Evolutionary conservation across 1,139 yeast species (phyloP).

Genomic region (Starmera stellimalicola): DNA sequence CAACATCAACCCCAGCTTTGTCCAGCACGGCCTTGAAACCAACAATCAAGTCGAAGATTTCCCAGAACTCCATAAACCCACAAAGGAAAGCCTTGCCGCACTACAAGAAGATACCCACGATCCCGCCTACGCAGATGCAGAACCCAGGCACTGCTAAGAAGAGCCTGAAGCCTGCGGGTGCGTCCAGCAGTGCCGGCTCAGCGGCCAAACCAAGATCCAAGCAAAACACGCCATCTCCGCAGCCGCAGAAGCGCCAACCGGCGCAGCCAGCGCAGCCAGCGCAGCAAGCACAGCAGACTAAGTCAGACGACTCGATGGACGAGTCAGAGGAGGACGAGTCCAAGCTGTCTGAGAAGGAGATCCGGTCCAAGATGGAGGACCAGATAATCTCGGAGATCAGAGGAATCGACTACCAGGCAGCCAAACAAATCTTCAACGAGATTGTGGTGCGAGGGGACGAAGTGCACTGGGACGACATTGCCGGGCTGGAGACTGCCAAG

Average conservation of each 20-base stretch:
- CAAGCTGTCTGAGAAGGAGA: slow-evolving; percentile 18
- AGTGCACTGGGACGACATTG: slow-evolving; percentile 95
- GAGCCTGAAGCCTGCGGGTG: not conserved
- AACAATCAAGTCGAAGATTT: slow-evolving; percentile 1
- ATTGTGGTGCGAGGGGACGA: slow-evolving; percentile 92
- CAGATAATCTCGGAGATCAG: slow-evolving; percentile 27
- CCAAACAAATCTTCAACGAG: slow-evolving; percentile 80
- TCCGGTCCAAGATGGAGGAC: slow-evolving; percentile 25
- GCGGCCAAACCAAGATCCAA: slow-evolving; percentile 4
- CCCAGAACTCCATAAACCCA: not conserved
- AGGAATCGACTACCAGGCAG: slow-evolving; percentile 56
- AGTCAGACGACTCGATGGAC: not conserved
- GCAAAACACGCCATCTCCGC: slow-evolving; percentile 4
- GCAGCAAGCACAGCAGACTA: not conserved
- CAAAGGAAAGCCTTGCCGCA: not conserved
- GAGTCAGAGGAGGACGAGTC: slow-evolving; percentile 5
- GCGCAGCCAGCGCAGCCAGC: too few species aligned
- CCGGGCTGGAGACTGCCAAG: slow-evolving; percentile 87
- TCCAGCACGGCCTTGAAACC: slow-evolving; percentile 2
- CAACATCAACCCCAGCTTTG: slow-evolving; percentile 1
- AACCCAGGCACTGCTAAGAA: not conserved
- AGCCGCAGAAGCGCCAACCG: not conserved
- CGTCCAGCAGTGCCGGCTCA: not conserved
- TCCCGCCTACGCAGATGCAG: not conserved
- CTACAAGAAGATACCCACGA: slow-evolving; percentile 1